Evolutionary conservation across 805 yeast genomes (phyloP).

Genomic region (Candida suzukii): DNA sequence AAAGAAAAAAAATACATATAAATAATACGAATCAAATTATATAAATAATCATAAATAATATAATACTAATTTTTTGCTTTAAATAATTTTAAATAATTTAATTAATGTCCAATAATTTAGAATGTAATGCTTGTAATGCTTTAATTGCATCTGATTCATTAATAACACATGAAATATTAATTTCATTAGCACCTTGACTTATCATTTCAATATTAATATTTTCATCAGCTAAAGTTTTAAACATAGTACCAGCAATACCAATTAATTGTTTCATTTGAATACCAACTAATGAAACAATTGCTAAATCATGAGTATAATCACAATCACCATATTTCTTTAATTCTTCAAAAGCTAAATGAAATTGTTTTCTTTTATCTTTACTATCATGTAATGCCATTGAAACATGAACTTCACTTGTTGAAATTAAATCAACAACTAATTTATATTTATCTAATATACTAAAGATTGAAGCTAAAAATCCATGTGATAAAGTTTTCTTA

Average conservation of each 20-base stretch:
- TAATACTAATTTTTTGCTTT: background rate
- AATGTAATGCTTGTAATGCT: conserved; percentile 83
- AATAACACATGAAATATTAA: conserved; percentile 92
- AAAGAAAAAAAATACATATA: background rate
- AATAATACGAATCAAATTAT: background rate
- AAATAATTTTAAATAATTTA: too few species aligned
- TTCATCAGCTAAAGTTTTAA: conserved; percentile 87
- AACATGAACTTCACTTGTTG: conserved; percentile 96
- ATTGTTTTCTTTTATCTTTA: conserved; percentile 45
- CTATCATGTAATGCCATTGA: conserved; percentile 93
- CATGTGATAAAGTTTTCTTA: conserved; percentile 87
- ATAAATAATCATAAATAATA: too few species aligned
- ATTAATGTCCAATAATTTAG: conserved; percentile 40
- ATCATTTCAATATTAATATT: conserved; percentile 95
- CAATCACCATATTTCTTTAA: conserved; percentile 78
- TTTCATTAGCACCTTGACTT: conserved; percentile 96
- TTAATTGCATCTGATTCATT: conserved; percentile 74
- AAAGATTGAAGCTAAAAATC: conserved; percentile 88
- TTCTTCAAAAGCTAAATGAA: conserved; percentile 71
- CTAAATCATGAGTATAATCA: conserved; percentile 80
- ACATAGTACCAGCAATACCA: conserved; percentile 97
- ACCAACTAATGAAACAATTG: conserved; percentile 92
- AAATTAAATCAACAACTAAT: conserved; percentile 89
- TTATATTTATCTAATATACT: conserved; percentile 76
- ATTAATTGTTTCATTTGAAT: conserved; percentile 94